These are phyloP conservation scores for Fusarium succisae DNA, from an alignment of 2,329 filamentous ascomycete species.

Conservation along the genomic window DNA sequence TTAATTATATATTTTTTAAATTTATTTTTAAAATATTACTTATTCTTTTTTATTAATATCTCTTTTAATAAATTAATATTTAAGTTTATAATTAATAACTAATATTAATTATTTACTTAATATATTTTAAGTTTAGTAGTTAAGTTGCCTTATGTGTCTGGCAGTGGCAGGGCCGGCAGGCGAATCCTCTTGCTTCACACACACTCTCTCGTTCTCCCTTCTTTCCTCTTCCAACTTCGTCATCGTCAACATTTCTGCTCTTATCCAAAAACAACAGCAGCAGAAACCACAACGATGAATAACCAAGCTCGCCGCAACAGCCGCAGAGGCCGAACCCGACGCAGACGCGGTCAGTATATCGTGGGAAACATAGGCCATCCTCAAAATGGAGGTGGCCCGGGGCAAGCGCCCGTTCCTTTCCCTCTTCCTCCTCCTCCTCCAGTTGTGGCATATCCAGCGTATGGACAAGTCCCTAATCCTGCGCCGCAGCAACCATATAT, in stretches of 20 bases:
- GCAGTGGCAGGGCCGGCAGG: background rate
- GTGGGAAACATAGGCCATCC: background rate
- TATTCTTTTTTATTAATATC: too few species aligned
- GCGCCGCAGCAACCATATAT: background rate
- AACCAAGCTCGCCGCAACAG: background rate
- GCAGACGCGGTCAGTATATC: background rate
- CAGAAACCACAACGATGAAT: background rate
- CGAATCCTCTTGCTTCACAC: background rate
- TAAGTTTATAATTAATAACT: too few species aligned
- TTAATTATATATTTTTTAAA: too few species aligned
- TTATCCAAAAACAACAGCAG: background rate
- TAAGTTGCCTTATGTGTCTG: accelerated
- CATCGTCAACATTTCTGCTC: background rate
- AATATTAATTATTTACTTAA: too few species aligned
- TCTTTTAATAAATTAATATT: too few species aligned
- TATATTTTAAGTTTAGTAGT: background rate
- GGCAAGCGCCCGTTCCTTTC: background rate
- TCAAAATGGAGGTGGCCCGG: background rate
- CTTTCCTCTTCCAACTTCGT: background rate
- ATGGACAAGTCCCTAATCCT: background rate
- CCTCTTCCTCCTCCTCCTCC: background rate
- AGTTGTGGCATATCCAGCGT: background rate
- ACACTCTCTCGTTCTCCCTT: too few species aligned
- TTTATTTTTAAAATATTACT: too few species aligned
- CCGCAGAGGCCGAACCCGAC: background rate